Evolutionary conservation across 2,329 filamentous ascomycete species (phyloP).

Genomic region (Raffaelea arxii): DNA sequence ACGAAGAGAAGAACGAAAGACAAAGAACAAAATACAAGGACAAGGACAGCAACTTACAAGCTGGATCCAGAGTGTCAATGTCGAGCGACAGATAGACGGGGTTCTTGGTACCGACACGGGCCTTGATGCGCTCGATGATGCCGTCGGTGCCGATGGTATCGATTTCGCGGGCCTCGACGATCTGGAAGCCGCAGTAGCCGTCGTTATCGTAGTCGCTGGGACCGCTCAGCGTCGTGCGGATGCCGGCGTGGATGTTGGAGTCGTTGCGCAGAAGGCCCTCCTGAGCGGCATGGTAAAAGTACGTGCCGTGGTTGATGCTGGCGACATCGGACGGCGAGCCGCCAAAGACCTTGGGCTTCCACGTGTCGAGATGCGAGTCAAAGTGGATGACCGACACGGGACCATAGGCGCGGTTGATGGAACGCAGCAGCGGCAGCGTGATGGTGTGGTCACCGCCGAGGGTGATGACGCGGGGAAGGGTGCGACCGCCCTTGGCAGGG

Average conservation of each 20-base stretch:
- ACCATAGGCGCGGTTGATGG: conserved; percentile 51
- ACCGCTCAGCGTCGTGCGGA: conserved; percentile 71
- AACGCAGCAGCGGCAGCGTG: conserved; percentile 48
- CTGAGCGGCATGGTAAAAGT: conserved; percentile 74
- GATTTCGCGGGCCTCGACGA: conserved; percentile 59
- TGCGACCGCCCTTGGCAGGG: conserved; percentile 62
- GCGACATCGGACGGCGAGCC: conserved; percentile 68
- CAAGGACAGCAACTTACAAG: conserved; percentile 39
- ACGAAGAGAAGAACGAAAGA: neutral
- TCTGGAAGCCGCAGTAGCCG: conserved; percentile 75
- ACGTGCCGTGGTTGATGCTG: conserved; percentile 77
- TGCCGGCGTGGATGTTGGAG: conserved; percentile 79
- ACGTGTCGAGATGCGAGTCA: conserved; percentile 58
- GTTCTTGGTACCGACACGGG: conserved; percentile 62
- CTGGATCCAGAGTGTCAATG: conserved; percentile 81
- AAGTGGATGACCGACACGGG: conserved; percentile 54
- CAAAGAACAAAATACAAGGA: neutral
- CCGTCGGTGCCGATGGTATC: conserved; percentile 49
- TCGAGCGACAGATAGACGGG: conserved; percentile 79
- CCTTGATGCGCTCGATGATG: conserved; percentile 68
- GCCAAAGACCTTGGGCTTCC: conserved; percentile 79
- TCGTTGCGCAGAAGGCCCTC: conserved; percentile 74
- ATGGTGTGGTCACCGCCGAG: conserved; percentile 58
- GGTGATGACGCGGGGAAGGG: conserved; percentile 72
- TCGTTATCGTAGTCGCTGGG: conserved; percentile 78